Evolutionary conservation across 306 rosid genomes (phyloP).

Genomic region (Bauhinia variegata): DNA sequence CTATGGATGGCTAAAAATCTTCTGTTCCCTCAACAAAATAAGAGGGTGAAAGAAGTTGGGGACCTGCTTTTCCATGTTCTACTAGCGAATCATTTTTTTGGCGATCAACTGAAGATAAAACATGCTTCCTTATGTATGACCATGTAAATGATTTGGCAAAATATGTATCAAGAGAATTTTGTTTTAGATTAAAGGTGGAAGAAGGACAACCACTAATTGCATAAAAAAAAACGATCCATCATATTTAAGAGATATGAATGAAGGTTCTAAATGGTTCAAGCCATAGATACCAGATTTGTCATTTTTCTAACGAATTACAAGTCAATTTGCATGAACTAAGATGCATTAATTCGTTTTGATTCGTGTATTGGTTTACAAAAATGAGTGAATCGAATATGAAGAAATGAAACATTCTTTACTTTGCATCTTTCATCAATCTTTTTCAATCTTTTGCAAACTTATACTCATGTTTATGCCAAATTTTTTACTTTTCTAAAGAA

Average conservation of each 20-base stretch:
- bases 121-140: conserved; percentile 40
- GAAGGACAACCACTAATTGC: background rate
- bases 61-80: conserved; percentile 21
- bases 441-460: too few species aligned
- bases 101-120: background rate
- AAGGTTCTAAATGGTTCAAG: background rate
- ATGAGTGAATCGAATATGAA: too few species aligned
- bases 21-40: background rate
- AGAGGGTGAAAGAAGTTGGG: conserved; percentile 29
- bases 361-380: too few species aligned
- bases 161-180: conserved; percentile 5
- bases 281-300: too few species aligned
- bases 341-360: too few species aligned
- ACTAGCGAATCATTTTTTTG: conserved; percentile 37
- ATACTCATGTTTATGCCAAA: too few species aligned
- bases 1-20: conserved; percentile 51
- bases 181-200: background rate
- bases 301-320: too few species aligned
- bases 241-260: rapidly evolving
- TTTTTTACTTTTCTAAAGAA: too few species aligned
- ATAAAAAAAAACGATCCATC: conserved; percentile 22
- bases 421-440: too few species aligned
- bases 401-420: too few species aligned
- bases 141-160: conserved; percentile 42
- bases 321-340: too few species aligned